A percentile compares a stretch with the other conserved stretches of the same genome.
Conservation (phyloP, 2,329 filamentous ascomycete species). For the Penicillium occitanis region DNA sequence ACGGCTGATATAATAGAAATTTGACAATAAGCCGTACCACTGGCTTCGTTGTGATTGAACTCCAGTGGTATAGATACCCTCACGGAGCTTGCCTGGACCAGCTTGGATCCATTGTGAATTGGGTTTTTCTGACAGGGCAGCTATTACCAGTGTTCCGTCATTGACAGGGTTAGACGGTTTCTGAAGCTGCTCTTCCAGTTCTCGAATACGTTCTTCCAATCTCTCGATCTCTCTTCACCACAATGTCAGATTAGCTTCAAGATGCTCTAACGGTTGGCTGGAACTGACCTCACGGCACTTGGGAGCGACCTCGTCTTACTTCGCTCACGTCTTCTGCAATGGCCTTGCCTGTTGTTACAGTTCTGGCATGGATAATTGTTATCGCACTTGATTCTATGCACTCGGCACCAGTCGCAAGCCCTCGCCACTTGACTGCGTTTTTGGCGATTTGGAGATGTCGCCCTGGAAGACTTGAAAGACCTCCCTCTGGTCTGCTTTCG, state of each 20-base stretch:
- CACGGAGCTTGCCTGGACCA: slow-evolving; percentile 32
- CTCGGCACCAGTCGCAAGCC: slow-evolving; percentile 17
- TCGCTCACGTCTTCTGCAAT: slow-evolving; percentile 6
- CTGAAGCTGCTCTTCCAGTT: slow-evolving; percentile 36
- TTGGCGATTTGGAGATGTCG: background rate
- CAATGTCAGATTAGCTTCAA: background rate
- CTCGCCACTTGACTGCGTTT: slow-evolving; percentile 12
- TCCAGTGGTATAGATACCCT: slow-evolving; percentile 41
- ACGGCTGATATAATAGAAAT: slow-evolving; percentile 48
- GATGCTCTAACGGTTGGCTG: background rate
- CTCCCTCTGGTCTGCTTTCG: background rate
- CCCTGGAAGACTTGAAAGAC: background rate
- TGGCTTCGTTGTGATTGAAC: slow-evolving; percentile 38
- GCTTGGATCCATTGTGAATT: background rate
- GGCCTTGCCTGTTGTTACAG: slow-evolving; percentile 1
- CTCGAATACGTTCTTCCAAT: slow-evolving; percentile 35
- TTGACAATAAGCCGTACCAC: slow-evolving; percentile 49
- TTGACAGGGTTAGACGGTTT: slow-evolving; percentile 20
- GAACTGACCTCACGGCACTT: slow-evolving; percentile 11
- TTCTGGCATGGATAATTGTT: slow-evolving; percentile 13
- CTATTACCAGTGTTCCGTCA: slow-evolving; percentile 21
- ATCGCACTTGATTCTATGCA: slow-evolving; percentile 15
- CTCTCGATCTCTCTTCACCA: slow-evolving; percentile 27
- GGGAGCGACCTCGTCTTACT: slow-evolving; percentile 13
- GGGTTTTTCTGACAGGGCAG: slow-evolving; percentile 10